A percentile compares a stretch with the other conserved stretches of the same genome.
phyloP scores from a whole-genome alignment of 2,329 filamentous ascomycete genomes.

The Basipetospora chlamydospora region DNA sequence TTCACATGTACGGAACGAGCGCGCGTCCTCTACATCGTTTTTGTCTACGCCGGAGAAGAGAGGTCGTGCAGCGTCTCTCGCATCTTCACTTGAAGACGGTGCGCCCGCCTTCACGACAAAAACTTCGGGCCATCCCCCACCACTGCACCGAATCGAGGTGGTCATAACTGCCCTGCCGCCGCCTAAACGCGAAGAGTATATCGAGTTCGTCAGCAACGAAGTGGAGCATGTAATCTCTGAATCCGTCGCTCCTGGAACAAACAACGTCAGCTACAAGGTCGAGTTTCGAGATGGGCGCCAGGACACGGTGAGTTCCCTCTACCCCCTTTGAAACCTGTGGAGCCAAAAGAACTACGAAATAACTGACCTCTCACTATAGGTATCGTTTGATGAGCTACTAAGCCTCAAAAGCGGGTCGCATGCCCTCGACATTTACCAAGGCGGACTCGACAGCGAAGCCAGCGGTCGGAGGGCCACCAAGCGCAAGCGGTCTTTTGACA shows the following conservation, averaged over 20 bases:
- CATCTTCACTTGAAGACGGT: background rate
- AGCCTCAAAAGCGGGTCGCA: slow-evolving; percentile 17
- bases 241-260: slow-evolving; percentile 12
- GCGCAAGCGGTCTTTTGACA: background rate
- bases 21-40: too few relatives aligned
- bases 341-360: too few relatives aligned
- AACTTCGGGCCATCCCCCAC: too few relatives aligned
- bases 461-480: background rate
- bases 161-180: slow-evolving; percentile 5
- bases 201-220: slow-evolving; percentile 18
- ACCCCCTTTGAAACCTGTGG: too few relatives aligned
- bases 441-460: background rate
- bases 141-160: slow-evolving; percentile 7
- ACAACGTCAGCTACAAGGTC: slow-evolving; percentile 18
- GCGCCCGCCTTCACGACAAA: background rate
- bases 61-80: too few relatives aligned
- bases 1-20: too few relatives aligned
- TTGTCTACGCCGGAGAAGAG: too few relatives aligned
- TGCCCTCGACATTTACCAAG: slow-evolving; percentile 13
- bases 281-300: slow-evolving; percentile 31
- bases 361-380: slow-evolving; percentile 12
- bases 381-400: slow-evolving; percentile 16
- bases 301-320: slow-evolving; percentile 24
- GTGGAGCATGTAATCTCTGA: slow-evolving; percentile 22
- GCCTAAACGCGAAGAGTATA: slow-evolving; percentile 14